Percentiles rank a stretch among this genome's conserved stretches.
phyloP scores from a whole-genome alignment of 2,329 filamentous ascomycete genomes.

The Escovopsis weberi region DNA sequence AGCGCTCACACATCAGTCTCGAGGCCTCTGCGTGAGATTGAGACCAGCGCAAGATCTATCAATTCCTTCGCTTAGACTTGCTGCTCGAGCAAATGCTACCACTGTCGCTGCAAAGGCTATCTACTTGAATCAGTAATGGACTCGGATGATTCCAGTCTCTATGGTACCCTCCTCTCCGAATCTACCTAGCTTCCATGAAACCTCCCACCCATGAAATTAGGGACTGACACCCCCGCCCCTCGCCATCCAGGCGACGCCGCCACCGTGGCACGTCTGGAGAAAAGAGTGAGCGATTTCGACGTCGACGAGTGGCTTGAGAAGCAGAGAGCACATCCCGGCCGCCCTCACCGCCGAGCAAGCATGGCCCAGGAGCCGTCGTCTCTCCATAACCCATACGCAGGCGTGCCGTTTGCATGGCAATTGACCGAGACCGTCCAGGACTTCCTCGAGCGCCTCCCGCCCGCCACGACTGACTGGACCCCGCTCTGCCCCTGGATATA shows the following conservation, averaged over 20 bases:
- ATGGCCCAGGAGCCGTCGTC: conserved; percentile 12
- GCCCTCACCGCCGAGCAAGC: conserved; percentile 10
- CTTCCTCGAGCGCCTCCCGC: conserved; percentile 56
- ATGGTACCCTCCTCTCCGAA: conserved; percentile 24
- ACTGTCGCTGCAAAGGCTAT: background rate
- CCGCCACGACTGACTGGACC: conserved; percentile 40
- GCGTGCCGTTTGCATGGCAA: conserved; percentile 42
- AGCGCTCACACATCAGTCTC: no score
- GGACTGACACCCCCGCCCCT: background rate
- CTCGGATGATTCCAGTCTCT: conserved; percentile 40
- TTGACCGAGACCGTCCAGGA: conserved; percentile 45
- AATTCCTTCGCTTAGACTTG: no score
- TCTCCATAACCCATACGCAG: conserved; percentile 46
- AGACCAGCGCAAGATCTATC: no score
- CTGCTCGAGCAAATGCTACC: no score
- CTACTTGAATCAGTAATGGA: conserved; percentile 16
- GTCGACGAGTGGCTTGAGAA: conserved; percentile 26
- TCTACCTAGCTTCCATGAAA: background rate
- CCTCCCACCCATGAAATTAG: background rate
- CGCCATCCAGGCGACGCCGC: conserved; percentile 36
- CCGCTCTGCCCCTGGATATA: conserved; percentile 52
- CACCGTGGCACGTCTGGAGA: conserved; percentile 30
- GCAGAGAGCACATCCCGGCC: conserved; percentile 14
- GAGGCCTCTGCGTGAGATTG: no score
- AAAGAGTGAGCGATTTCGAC: conserved; percentile 36